phyloP scores from a whole-genome alignment of 306 rosid species.

The Malus asiatica region DNA sequence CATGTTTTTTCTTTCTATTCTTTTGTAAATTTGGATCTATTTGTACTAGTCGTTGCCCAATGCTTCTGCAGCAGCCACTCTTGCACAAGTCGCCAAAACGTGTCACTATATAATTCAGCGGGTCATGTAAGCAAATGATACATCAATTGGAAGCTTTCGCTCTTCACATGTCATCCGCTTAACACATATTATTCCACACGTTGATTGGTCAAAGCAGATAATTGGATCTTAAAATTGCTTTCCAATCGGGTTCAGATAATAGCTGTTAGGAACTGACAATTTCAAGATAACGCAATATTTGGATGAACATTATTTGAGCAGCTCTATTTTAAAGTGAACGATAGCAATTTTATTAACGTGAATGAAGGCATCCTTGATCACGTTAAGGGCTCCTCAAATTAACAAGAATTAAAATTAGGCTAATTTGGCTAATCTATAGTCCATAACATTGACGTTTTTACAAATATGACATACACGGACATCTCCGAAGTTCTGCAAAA shows the following conservation, averaged over 20 bases:
- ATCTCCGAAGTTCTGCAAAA: no score
- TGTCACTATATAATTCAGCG: no score
- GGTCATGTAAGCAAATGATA: no score
- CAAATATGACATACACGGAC: no score
- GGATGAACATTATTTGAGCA: neutral
- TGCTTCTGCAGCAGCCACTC: neutral
- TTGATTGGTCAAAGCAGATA: neutral
- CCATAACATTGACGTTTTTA: no score
- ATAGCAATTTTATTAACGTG: no score
- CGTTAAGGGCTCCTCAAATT: no score
- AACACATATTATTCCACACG: neutral
- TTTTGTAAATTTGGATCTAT: neutral
- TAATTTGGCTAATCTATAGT: no score
- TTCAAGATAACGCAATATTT: neutral
- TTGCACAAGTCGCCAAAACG: neutral
- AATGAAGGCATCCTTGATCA: no score
- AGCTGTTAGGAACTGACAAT: neutral
- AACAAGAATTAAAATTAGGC: no score
- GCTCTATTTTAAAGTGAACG: neutral
- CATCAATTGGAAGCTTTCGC: neutral
- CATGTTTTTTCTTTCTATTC: neutral
- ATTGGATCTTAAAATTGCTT: neutral
- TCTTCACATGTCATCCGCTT: neutral
- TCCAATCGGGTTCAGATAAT: neutral
- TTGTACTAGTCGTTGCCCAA: neutral